A percentile compares a stretch with the other conserved stretches of the same genome.
These are phyloP conservation scores for Castanopsis chinensis DNA, from an alignment of 306 rosid genomes.

Conservation along the genomic window DNA sequence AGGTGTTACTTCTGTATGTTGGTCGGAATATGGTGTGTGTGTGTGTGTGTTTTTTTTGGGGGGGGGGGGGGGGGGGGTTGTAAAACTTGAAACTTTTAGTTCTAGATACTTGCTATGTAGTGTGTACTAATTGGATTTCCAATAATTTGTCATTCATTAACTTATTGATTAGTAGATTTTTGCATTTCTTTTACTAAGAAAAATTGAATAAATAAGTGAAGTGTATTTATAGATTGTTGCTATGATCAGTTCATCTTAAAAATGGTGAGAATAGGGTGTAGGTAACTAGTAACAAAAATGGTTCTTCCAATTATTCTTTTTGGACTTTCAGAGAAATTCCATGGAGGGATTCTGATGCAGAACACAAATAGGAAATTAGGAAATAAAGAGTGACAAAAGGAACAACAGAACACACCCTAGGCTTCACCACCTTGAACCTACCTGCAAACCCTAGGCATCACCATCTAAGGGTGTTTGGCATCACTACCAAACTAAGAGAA, in stretches of 20 bases:
- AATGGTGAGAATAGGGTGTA: neutral
- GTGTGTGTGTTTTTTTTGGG: too few species aligned
- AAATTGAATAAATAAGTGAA: too few species aligned
- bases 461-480: too few species aligned
- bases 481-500: too few species aligned
- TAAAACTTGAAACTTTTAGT: neutral
- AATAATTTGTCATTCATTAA: neutral
- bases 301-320: neutral
- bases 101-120: neutral
- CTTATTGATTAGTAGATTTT: neutral
- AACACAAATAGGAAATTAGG: too few species aligned
- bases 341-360: neutral
- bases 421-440: too few species aligned
- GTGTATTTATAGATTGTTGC: too few species aligned
- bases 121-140: neutral
- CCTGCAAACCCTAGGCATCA: too few species aligned
- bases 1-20: neutral
- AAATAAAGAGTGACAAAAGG: too few species aligned
- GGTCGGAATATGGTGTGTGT: neutral
- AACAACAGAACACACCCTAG: too few species aligned
- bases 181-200: neutral
- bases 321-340: neutral
- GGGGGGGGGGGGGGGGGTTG: too few species aligned
- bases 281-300: neutral
- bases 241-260: too few species aligned